Percentiles rank a stretch among this genome's conserved stretches.
Evolutionary conservation across 768 basidiomycete genomes (phyloP).

Genomic region (Lyophyllum shimeji): DNA sequence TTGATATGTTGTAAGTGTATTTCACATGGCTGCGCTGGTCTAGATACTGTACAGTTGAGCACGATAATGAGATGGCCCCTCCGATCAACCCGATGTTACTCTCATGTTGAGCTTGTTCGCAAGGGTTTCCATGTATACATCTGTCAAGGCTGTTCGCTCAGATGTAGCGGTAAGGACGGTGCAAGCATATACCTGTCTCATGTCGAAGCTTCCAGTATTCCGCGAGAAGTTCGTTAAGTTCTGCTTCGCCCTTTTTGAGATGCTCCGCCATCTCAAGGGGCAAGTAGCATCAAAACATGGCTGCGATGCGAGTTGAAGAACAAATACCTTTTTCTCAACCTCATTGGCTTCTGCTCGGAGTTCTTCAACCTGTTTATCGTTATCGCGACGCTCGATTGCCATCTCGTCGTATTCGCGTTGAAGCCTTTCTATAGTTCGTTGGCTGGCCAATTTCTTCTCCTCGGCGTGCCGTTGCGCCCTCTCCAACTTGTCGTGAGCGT

Average conservation of each 20-base stretch:
- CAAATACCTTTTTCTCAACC: slow-evolving; percentile 62
- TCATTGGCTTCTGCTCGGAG: slow-evolving; percentile 68
- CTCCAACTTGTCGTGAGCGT: slow-evolving; percentile 82
- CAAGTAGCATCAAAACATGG: background rate
- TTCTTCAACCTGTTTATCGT: slow-evolving; percentile 78
- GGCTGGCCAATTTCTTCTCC: slow-evolving; percentile 74
- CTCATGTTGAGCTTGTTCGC: slow-evolving; percentile 77
- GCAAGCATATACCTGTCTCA: slow-evolving; percentile 56
- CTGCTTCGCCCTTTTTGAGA: slow-evolving; percentile 68
- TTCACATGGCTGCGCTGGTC: background rate
- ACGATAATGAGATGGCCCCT: background rate
- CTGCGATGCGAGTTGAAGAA: background rate
- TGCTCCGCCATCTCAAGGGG: slow-evolving; percentile 71
- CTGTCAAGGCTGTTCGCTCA: slow-evolving; percentile 32
- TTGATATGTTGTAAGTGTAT: background rate
- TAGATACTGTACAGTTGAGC: background rate
- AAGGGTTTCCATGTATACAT: slow-evolving; percentile 85
- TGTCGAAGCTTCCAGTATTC: slow-evolving; percentile 85
- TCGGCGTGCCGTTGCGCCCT: slow-evolving; percentile 77
- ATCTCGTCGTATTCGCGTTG: slow-evolving; percentile 80
- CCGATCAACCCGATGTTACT: slow-evolving; percentile 20
- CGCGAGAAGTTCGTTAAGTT: slow-evolving; percentile 76
- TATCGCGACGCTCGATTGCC: slow-evolving; percentile 72
- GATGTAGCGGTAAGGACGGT: background rate
- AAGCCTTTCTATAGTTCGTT: slow-evolving; percentile 71